These are phyloP conservation scores for Amphichorda felina DNA, from an alignment of 2,329 filamentous ascomycete genomes.

Conservation along the genomic window DNA sequence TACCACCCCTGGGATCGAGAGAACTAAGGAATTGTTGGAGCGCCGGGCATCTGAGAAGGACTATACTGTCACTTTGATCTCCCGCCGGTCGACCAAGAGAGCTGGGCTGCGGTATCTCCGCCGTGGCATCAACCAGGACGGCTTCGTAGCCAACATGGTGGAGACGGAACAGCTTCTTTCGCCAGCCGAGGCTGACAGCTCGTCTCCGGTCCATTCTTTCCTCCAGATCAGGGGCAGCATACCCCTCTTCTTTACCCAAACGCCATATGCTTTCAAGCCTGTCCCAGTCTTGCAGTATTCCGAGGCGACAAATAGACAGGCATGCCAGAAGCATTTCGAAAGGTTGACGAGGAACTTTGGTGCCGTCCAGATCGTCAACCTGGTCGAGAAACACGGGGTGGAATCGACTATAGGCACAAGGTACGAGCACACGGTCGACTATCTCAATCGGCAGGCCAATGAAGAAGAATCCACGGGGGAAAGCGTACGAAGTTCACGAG, in stretches of 20 bases:
- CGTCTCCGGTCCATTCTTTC: slow-evolving; percentile 64
- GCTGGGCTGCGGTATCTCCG: slow-evolving; percentile 84
- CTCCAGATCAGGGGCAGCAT: slow-evolving; percentile 85
- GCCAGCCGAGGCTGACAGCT: slow-evolving; percentile 49
- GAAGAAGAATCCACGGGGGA: slow-evolving; percentile 19
- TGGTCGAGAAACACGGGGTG: slow-evolving; percentile 80
- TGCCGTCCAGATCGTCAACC: slow-evolving; percentile 62
- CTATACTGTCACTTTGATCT: slow-evolving; percentile 81
- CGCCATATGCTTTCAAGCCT: slow-evolving; percentile 86
- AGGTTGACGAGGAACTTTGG: slow-evolving; percentile 61
- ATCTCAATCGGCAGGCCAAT: slow-evolving; percentile 47
- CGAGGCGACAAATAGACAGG: slow-evolving; percentile 61
- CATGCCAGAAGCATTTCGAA: slow-evolving; percentile 71
- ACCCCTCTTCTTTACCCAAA: slow-evolving; percentile 89
- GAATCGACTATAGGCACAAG: slow-evolving; percentile 70
- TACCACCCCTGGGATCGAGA: slow-evolving; percentile 5
- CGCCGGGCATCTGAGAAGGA: slow-evolving; percentile 36
- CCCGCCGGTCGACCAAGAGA: slow-evolving; percentile 74
- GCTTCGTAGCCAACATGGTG: slow-evolving; percentile 78
- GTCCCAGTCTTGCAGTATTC: slow-evolving; percentile 75
- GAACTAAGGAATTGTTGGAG: slow-evolving; percentile 20
- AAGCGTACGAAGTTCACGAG: not conserved
- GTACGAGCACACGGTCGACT: slow-evolving; percentile 57
- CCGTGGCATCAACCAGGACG: slow-evolving; percentile 81
- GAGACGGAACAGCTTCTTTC: slow-evolving; percentile 94